Conservation (phyloP, 495 filamentous ascomycete species). For the Xylaria scruposa region DNA sequence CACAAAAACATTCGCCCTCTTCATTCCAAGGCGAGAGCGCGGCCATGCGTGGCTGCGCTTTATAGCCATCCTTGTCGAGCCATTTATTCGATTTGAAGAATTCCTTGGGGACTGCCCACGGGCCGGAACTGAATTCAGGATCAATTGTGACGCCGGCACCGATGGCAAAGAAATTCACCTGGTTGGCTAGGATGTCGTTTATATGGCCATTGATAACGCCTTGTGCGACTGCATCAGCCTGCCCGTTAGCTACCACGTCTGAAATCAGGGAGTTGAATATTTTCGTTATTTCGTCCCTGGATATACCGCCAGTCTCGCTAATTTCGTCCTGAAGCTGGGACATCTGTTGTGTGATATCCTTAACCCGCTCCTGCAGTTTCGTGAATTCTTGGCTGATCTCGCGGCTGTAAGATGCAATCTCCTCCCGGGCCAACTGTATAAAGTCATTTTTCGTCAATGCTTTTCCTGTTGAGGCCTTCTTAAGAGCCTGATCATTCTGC, state of each 20-base stretch:
- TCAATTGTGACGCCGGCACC: slow-evolving; percentile 48
- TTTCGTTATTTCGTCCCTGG: slow-evolving; percentile 37
- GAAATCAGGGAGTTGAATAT: slow-evolving; percentile 38
- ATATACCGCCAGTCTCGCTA: neutral
- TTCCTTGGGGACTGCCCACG: slow-evolving; percentile 31
- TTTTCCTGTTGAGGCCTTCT: slow-evolving; percentile 30
- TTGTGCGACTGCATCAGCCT: slow-evolving; percentile 43
- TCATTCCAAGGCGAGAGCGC: slow-evolving; percentile 66
- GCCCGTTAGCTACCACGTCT: slow-evolving; percentile 42
- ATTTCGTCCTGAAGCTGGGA: slow-evolving; percentile 19
- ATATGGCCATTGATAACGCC: slow-evolving; percentile 37
- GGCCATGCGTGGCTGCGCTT: slow-evolving; percentile 37
- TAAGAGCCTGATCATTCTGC: slow-evolving; percentile 43
- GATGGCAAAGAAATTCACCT: slow-evolving; percentile 50
- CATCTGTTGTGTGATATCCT: slow-evolving; percentile 20
- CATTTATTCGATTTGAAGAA: slow-evolving; percentile 33
- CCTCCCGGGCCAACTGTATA: slow-evolving; percentile 29
- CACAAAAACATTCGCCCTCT: slow-evolving; percentile 73
- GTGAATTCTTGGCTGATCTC: slow-evolving; percentile 38
- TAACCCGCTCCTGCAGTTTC: slow-evolving; percentile 32
- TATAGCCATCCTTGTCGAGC: slow-evolving; percentile 31
- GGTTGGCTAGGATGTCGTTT: slow-evolving; percentile 40
- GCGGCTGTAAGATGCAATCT: slow-evolving; percentile 30
- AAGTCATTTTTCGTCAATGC: slow-evolving; percentile 44
- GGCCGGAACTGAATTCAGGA: slow-evolving; percentile 34